These are phyloP conservation scores for Nemania sp. DNA, from an alignment of 2,329 filamentous ascomycete species.

Conservation along the genomic window DNA sequence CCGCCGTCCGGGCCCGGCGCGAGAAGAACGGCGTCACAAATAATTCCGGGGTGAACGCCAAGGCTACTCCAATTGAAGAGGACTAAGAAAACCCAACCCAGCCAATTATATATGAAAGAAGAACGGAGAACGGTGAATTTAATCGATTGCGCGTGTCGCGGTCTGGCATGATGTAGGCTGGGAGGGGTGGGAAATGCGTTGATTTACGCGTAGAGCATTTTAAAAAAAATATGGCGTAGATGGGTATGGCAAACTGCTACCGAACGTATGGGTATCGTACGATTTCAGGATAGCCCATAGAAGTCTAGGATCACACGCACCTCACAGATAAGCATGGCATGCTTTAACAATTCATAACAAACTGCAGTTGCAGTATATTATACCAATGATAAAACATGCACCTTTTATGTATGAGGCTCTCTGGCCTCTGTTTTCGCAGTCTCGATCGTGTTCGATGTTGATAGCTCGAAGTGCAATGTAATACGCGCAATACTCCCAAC, in stretches of 20 bases:
- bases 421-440: too few relatives aligned
- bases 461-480: background rate
- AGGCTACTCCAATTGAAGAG: slow-evolving; percentile 55
- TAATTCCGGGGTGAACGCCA: slow-evolving; percentile 38
- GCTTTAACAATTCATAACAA: too few relatives aligned
- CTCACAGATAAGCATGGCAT: too few relatives aligned
- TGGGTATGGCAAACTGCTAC: too few relatives aligned
- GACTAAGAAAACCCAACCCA: slow-evolving; percentile 41
- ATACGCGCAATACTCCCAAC: slow-evolving; percentile 2
- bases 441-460: background rate
- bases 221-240: slow-evolving; percentile 11
- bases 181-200: background rate
- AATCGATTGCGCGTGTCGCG: background rate
- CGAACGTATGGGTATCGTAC: too few relatives aligned
- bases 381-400: background rate
- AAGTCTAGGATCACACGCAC: too few relatives aligned
- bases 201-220: slow-evolving; percentile 1
- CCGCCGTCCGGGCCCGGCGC: slow-evolving; percentile 77
- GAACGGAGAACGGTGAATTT: background rate
- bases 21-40: slow-evolving; percentile 48
- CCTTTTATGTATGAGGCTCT: background rate
- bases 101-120: background rate
- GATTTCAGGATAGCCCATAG: too few relatives aligned
- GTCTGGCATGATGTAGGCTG: background rate
- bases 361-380: background rate